Conservation (phyloP, 495 filamentous ascomycete genomes). For the Penicillium soppii region DNA sequence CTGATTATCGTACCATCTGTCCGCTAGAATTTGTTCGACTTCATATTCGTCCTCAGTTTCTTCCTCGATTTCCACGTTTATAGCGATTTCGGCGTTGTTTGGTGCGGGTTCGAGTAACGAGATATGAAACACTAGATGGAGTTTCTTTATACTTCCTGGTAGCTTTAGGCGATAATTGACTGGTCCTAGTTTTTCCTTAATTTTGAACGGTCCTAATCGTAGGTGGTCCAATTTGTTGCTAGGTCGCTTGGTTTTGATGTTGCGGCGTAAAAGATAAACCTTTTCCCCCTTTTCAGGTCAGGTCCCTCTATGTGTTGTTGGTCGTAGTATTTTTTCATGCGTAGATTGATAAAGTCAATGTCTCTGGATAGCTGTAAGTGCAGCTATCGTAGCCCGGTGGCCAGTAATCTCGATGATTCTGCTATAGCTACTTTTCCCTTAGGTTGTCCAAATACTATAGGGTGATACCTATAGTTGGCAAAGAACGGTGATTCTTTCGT, state of each 20-base stretch:
- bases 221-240: slow-evolving; percentile 32
- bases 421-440: background rate
- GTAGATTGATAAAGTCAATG: background rate
- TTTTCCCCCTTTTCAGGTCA: slow-evolving; percentile 19
- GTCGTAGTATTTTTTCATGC: slow-evolving; percentile 3
- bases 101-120: slow-evolving; percentile 12
- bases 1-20: background rate
- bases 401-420: background rate
- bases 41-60: slow-evolving; percentile 9
- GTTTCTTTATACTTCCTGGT: slow-evolving; percentile 9
- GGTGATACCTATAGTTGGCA: slow-evolving; percentile 6
- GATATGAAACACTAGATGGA: slow-evolving; percentile 13
- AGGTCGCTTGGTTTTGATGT: slow-evolving; percentile 30
- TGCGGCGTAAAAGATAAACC: slow-evolving; percentile 27
- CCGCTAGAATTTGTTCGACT: background rate
- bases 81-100: slow-evolving; percentile 6
- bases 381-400: background rate
- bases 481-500: slow-evolving; percentile 6
- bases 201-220: slow-evolving; percentile 16
- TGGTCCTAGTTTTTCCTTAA: slow-evolving; percentile 8
- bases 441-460: slow-evolving; percentile 9
- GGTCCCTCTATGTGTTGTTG: background rate
- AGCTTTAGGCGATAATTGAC: slow-evolving; percentile 11
- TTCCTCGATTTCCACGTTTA: background rate
- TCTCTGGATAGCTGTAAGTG: slow-evolving; percentile 12